These are phyloP conservation scores for Phylloboletellus chloephorus DNA, from an alignment of 1,284 basidiomycete species.

Conservation along the genomic window DNA sequence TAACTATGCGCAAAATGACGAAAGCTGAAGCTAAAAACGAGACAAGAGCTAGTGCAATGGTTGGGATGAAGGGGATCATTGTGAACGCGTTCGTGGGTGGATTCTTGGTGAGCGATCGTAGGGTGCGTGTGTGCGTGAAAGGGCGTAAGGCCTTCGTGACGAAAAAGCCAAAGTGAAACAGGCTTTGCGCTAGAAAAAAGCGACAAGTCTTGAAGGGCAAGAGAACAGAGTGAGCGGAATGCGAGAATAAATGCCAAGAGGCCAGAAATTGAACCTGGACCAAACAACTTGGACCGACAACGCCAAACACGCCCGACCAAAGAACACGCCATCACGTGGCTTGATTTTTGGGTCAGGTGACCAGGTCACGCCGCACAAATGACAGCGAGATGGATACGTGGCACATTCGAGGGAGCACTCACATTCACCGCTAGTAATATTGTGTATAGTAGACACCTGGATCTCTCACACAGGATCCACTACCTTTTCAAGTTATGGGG, in stretches of 20 bases:
- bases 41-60: slow-evolving; percentile 58
- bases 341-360: slow-evolving; percentile 13
- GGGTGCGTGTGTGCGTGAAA: slow-evolving; percentile 33
- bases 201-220: slow-evolving; percentile 18
- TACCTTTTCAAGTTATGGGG: too few relatives aligned
- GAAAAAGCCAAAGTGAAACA: slow-evolving; percentile 11
- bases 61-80: slow-evolving; percentile 62
- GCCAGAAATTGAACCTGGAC: slow-evolving; percentile 12
- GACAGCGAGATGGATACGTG: too few relatives aligned
- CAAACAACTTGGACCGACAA: slow-evolving; percentile 21
- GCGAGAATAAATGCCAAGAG: slow-evolving; percentile 7
- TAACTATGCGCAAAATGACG: slow-evolving; percentile 63
- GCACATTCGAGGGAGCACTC: too few relatives aligned
- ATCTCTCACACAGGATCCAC: too few relatives aligned
- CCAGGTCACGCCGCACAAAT: too few relatives aligned
- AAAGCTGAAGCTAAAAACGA: slow-evolving; percentile 67
- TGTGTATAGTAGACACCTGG: too few relatives aligned
- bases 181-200: slow-evolving; percentile 13
- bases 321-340: slow-evolving; percentile 17
- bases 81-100: slow-evolving; percentile 29
- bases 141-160: slow-evolving; percentile 35
- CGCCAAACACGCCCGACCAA: slow-evolving; percentile 15
- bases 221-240: slow-evolving; percentile 2
- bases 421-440: too few relatives aligned
- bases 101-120: slow-evolving; percentile 41